Evolutionary conservation across 2,329 filamentous ascomycete genomes (phyloP), one percentile per base, ranked within the genome.

Genomic region (Harringtonia lauricola): DNA sequence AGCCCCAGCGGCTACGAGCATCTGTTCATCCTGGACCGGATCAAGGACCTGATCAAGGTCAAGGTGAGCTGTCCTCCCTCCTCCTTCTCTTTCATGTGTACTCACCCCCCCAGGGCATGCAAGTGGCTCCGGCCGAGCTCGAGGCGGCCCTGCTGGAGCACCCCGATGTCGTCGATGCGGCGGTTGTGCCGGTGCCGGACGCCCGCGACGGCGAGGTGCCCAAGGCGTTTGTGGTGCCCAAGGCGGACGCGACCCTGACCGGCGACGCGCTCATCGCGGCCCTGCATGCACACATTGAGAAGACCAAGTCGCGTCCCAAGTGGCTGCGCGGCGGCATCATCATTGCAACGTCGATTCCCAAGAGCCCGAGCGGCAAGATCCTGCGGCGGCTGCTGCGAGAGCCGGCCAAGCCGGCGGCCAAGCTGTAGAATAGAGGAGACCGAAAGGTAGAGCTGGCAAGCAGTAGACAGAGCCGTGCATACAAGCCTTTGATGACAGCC

Each of bases 331-430:
- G 82, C 0, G 83, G 83, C 1, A 72, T 87, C 15, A 61, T 70
- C 9, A 84, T 86, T 54, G 65, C 83, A 4, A 71, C 82, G 29
- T 64, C 64, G 9, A 78, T 87, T 29, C 81, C 83, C 12, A 86
- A 83, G 64, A 84, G 82, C 46, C 72, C 76, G 2, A 68, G 65
- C 36, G 67, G 67, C 0, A 71, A 71, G 58, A 66, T 70, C 30
- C 48, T 71, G 22, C 10, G n/a, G 10, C 10, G 18, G 22, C 4
- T 29, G 22, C 36, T 39, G 22, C 36, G 24, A 13, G 18, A 26
- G 24, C 7, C 24, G 7, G 10, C 6, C 7, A 26, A 26, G 24
- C 7, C 6, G 24, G 24, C 6, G 10, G 24, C 24, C 7, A 26
- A 26, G 24, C 24, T 26, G 24, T 26, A 26, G 24, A 7, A n/a